Base-by-base conservation (phyloP, 495 filamentous ascomycete species). In the Penicillium soppii region DNA sequence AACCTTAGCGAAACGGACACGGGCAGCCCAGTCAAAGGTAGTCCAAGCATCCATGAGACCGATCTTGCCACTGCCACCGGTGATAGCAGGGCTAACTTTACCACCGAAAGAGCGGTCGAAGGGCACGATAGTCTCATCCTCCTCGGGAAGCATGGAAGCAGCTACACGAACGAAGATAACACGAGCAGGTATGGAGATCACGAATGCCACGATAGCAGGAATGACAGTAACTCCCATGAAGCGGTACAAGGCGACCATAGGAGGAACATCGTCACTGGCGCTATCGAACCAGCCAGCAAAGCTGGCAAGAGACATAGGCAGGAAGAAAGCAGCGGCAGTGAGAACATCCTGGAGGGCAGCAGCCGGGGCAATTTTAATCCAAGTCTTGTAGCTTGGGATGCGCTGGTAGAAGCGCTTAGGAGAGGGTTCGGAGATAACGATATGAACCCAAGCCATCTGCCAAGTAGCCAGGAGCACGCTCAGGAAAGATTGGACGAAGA, bases 81-180 rank as follows among this genome's bases (percentile, higher is more conserved):
- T 70, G 37, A 87, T 77, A 17, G 78, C 80, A 17, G 85, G 79
- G 22, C 68, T 62, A 16, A 82, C 75, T 57, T 80, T 82, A 12
- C 81, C 76, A 32, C 76, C 82, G 52, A 89, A 89, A 39, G 75
- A 81, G 41, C 85, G 81, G 69, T 91, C 88, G 45, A 90, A 89
- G n/a, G 84, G 82, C 38, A 91, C 83, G 51, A 91, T 88, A 3
- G 82, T 77, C 65, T 90, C 83, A 39, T 88, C 70, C 21, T 81
- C 75, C 48, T 89, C 85, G 0, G 85, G 75, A 1, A 91, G 79
- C 63, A 88, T 78, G 4, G 84, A 86, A 13, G 88, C 87, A 38
- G 90, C 84, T 19, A 90, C 80, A 47, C 88, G 86, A 52, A 82
- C 72, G 32, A 86, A 77, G 23, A 81, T 80, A 12, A 86, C 84